Conservation (phyloP, 192 early-diverging fungal species). For the Coemansia sp. region DNA sequence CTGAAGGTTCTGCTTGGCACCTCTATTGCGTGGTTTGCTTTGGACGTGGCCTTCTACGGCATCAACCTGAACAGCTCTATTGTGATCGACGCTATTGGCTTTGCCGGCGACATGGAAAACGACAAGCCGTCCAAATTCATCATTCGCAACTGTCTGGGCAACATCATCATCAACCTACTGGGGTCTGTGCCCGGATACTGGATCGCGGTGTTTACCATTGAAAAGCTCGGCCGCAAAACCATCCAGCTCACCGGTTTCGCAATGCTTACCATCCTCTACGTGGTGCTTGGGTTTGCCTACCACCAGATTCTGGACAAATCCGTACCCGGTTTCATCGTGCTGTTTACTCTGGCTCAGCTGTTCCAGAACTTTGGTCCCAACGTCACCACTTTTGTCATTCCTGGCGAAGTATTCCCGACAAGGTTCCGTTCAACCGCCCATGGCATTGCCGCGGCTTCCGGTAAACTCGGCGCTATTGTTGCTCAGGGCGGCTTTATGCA, state of each 20-base stretch:
- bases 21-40: constrained; percentile 73
- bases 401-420: constrained; percentile 82
- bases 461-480: constrained; percentile 78
- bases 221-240: constrained; percentile 84
- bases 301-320: constrained; percentile 65
- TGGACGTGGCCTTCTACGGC: constrained; percentile 84
- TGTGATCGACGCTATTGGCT: constrained; percentile 73
- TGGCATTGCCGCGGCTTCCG: constrained; percentile 79
- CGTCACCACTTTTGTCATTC: constrained; percentile 84
- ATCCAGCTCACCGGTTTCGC: constrained; percentile 93
- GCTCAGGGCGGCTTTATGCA: constrained; percentile 72
- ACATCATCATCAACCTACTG: constrained; percentile 85
- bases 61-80: constrained; percentile 80
- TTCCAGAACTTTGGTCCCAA: constrained; percentile 99
- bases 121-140: constrained; percentile 48
- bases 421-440: constrained; percentile 78
- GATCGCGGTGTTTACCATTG: constrained; percentile 88
- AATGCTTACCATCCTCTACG: constrained; percentile 74
- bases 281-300: constrained; percentile 73
- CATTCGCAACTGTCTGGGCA: constrained; percentile 79
- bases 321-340: constrained; percentile 60
- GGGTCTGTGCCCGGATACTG: constrained; percentile 95
- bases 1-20: constrained; percentile 78
- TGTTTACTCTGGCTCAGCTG: constrained; percentile 69
- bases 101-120: constrained; percentile 42